These are phyloP conservation scores for Lepraria neglecta DNA, from an alignment of 495 filamentous ascomycete genomes.

Conservation along the genomic window DNA sequence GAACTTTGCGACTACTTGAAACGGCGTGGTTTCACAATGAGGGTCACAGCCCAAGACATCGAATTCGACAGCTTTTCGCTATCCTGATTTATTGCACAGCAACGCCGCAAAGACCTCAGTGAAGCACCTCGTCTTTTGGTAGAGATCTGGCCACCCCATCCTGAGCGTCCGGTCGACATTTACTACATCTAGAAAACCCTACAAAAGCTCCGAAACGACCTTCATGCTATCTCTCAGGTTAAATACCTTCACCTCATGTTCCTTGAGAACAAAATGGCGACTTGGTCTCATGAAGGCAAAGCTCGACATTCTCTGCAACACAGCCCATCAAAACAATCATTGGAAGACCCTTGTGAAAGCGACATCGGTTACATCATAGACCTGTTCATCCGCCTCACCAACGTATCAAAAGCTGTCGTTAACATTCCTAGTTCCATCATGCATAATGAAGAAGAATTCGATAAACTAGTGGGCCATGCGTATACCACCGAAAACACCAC, in stretches of 20 bases:
- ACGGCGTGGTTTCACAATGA: not conserved
- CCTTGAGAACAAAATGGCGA: not conserved
- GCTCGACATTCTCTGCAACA: not conserved
- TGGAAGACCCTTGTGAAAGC: not conserved
- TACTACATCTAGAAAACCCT: constrained; percentile 6
- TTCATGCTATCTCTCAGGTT: not conserved
- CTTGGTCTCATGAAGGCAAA: constrained; percentile 6
- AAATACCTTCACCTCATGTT: not conserved
- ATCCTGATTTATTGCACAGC: constrained; percentile 10
- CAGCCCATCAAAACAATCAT: not conserved
- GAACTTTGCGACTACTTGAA: constrained; percentile 9
- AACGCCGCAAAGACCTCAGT: not conserved
- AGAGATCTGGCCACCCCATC: constrained; percentile 11
- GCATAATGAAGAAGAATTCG: not conserved
- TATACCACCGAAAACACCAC: not conserved
- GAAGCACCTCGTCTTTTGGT: not conserved
- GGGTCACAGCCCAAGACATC: constrained; percentile 8
- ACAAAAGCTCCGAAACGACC: constrained; percentile 5
- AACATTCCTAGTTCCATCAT: not conserved
- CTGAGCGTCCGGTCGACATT: constrained; percentile 2
- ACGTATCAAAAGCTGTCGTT: not conserved
- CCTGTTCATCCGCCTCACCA: not conserved
- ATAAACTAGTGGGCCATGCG: rapidly evolving
- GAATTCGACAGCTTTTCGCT: not conserved
- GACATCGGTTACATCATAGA: not conserved